phyloP scores from a whole-genome alignment of 805 yeast species.

The Sugiyamaella americana region DNA sequence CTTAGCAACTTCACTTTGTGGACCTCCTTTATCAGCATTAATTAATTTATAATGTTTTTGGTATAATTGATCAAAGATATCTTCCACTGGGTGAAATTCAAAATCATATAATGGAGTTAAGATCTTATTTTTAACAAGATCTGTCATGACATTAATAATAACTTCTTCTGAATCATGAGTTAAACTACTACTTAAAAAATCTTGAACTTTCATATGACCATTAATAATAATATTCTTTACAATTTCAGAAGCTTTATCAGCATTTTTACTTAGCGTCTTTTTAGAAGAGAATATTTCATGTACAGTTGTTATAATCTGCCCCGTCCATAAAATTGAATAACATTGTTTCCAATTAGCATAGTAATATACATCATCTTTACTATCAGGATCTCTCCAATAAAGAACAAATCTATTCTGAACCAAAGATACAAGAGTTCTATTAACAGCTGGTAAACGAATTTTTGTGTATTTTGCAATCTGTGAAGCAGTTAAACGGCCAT shows the following conservation, averaged over 20 bases:
- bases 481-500: conserved; percentile 56
- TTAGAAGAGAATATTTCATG: conserved; percentile 21
- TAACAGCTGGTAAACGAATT: conserved; percentile 47
- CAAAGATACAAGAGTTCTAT: conserved; percentile 64
- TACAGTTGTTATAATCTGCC: conserved; percentile 56
- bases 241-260: conserved; percentile 47
- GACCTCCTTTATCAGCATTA: conserved; percentile 12
- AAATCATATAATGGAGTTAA: conserved; percentile 41
- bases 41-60: conserved; percentile 17
- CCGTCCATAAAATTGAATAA: conserved; percentile 62
- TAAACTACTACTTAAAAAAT: conserved; percentile 35
- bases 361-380: conserved; percentile 37
- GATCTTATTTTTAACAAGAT: conserved; percentile 45
- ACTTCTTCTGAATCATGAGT: conserved; percentile 30
- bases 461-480: conserved; percentile 47
- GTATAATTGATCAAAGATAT: conserved; percentile 22
- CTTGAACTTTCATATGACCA: conserved; percentile 59
- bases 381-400: conserved; percentile 46
- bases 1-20: conserved; percentile 50
- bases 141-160: conserved; percentile 33
- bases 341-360: conserved; percentile 59
- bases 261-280: conserved; percentile 18
- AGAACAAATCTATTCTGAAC: conserved; percentile 73
- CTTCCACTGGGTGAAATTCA: conserved; percentile 33
- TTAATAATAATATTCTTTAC: conserved; percentile 62